Conservation (phyloP, 805 yeast genomes). For the Pichia cabralensis region DNA sequence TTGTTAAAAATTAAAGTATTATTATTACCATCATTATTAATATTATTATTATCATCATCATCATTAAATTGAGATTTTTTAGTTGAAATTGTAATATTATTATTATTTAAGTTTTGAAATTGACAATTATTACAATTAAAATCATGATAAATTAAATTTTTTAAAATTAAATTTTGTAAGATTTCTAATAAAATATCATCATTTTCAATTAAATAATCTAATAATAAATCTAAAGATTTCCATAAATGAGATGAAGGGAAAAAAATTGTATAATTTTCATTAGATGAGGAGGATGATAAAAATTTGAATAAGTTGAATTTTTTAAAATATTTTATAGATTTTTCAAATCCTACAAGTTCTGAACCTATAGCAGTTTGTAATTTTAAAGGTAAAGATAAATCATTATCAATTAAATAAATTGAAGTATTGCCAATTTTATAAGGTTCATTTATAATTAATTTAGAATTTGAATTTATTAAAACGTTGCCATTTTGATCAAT, state of each 20-base stretch:
- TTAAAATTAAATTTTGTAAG: constrained; percentile 49
- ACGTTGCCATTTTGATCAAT: constrained; percentile 19
- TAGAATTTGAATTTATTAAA: constrained; percentile 46
- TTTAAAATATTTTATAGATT: constrained; percentile 49
- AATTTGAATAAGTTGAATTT: constrained; percentile 42
- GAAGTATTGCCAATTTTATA: constrained; percentile 49
- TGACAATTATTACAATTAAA: constrained; percentile 25
- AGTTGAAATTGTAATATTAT: constrained; percentile 3
- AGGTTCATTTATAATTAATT: constrained; percentile 30
- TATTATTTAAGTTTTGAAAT: constrained; percentile 10
- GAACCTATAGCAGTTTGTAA: constrained; percentile 52
- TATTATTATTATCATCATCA: constrained; percentile 1
- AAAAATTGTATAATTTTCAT: constrained; percentile 61
- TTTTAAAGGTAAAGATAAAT: constrained; percentile 51
- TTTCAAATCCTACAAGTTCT: constrained; percentile 52
- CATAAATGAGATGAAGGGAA: constrained; percentile 74
- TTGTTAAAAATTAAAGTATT: no score
- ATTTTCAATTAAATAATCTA: constrained; percentile 48
- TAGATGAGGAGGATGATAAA: constrained; percentile 35
- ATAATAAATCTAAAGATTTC: constrained; percentile 50
- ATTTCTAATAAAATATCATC: constrained; percentile 39
- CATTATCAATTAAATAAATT: constrained; percentile 57
- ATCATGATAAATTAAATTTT: constrained; percentile 55
- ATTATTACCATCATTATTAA: no score
- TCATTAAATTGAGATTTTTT: background rate